Evolutionary conservation across 2,329 filamentous ascomycete species (phyloP).

Genomic region (Penicillium sp.): DNA sequence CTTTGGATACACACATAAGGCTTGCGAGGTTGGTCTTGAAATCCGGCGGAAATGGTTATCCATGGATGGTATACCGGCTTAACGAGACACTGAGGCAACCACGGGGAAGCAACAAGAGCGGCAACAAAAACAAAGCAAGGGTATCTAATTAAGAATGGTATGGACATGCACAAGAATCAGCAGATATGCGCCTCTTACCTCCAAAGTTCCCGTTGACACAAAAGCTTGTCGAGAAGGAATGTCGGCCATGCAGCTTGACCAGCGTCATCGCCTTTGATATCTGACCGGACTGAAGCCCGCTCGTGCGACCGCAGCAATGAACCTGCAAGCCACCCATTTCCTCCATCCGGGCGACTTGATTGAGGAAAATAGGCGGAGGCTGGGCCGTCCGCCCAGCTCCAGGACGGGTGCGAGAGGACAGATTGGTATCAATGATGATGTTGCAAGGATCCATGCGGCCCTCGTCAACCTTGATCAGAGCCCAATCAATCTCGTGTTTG

Average conservation of each 20-base stretch:
- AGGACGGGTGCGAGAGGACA: slow-evolving; percentile 37
- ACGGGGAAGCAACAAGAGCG: not conserved
- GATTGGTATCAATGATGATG: slow-evolving; percentile 50
- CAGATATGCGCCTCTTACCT: slow-evolving; percentile 38
- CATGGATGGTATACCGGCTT: slow-evolving; percentile 18
- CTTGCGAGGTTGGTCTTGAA: slow-evolving; percentile 5
- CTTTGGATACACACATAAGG: slow-evolving; percentile 16
- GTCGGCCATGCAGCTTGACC: slow-evolving; percentile 82
- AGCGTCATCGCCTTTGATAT: slow-evolving; percentile 76
- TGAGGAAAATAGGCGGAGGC: slow-evolving; percentile 48
- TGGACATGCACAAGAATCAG: slow-evolving; percentile 23
- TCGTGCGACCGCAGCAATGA: slow-evolving; percentile 84
- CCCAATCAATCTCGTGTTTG: slow-evolving; percentile 93
- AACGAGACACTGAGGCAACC: slow-evolving; percentile 7
- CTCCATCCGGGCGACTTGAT: slow-evolving; percentile 54
- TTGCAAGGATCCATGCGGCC: slow-evolving; percentile 71
- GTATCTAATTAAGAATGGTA: slow-evolving; percentile 26
- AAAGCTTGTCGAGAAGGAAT: slow-evolving; percentile 72
- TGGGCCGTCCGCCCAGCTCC: slow-evolving; percentile 46
- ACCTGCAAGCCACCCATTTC: slow-evolving; percentile 71
- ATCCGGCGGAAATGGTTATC: slow-evolving; percentile 11
- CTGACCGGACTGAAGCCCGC: slow-evolving; percentile 73
- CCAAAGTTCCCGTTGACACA: slow-evolving; percentile 60
- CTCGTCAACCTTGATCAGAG: slow-evolving; percentile 74
- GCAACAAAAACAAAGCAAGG: slow-evolving; percentile 16